phyloP scores from a whole-genome alignment of 345 rosid species.

The Mangifera indica region DNA sequence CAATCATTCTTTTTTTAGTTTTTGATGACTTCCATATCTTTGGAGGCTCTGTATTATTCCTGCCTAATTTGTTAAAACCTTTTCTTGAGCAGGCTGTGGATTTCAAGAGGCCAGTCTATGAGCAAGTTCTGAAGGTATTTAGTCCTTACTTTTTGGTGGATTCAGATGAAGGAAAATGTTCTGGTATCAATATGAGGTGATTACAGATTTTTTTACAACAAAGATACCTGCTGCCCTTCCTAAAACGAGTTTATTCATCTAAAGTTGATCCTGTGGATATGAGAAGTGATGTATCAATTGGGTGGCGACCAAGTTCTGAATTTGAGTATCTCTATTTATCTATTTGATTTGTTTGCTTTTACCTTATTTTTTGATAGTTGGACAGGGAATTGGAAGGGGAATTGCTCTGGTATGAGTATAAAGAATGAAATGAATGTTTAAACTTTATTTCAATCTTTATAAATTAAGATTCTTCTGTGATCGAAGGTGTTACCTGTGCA shows the following conservation, averaged over 20 bases:
- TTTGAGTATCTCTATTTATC: no score
- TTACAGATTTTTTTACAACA: neutral
- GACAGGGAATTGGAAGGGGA: neutral
- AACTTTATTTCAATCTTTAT: no score
- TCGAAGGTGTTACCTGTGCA: no score
- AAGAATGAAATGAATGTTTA: neutral
- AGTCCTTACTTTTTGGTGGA: conserved; percentile 45
- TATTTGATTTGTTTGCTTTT: neutral
- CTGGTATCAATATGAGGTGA: neutral
- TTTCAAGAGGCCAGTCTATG: conserved; percentile 69
- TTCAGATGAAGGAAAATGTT: conserved; percentile 29
- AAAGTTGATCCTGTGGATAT: no score
- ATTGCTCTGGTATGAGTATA: neutral
- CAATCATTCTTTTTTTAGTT: neutral
- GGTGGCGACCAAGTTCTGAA: no score
- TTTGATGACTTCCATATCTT: neutral
- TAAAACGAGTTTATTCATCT: neutral
- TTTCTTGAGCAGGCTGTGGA: conserved; percentile 48
- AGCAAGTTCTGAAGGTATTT: conserved; percentile 59
- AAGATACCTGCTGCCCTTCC: neutral
- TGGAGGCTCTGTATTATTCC: neutral
- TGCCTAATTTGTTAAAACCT: conserved; percentile 6
- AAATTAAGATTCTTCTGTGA: no score
- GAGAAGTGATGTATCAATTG: no score
- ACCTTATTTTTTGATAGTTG: neutral